Evolutionary conservation across 768 basidiomycete genomes (phyloP), one percentile per base, ranked within the genome.

Genomic region (Amanita muscaria): DNA sequence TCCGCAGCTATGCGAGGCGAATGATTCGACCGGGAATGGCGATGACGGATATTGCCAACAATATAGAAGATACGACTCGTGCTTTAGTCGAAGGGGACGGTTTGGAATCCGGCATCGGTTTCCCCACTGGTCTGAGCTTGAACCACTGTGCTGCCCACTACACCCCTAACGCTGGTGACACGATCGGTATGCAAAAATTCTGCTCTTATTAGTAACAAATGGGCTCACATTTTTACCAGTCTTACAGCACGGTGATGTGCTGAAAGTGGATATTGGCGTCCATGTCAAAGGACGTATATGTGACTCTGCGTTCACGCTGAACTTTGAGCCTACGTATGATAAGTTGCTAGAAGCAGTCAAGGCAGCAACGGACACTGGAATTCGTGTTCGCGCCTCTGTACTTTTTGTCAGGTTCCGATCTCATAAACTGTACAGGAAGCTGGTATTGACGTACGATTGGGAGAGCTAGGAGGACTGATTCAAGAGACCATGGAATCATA

Each of bases 401-500:
- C 22, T 18, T 21, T 18, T 5, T 19, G 41, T 45, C 43, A 36
- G 27, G 34, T 23, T 44, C 16, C 39, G 19, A 34, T 41, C 38
- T 45, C 23, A 48, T 12, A 15, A 19, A 42, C 49, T 22, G 21
- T 45, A 22, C 53, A 93, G 90, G 91, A 93, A 74, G 87, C 94
- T 4, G 96, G 96, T 3, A 97, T 99, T 52, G 96, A 98, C 56
- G 88, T 87, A 0, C 77, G 93, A 41, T 73, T 98, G 41, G 92
- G 91, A 43, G 94, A 98, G 59, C 73, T 99, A 24, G 96, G 82
- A 2, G 91, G 80, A 0, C 76, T 76, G 40, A 93, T 98, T 44
- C 94, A 99, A 62, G 96, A 99, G 60, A 93, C 91, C 2, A 99
- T 99, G 96, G 92, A 97, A 58, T 90, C 88, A 1, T 97, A 97